phyloP scores from a whole-genome alignment of 495 filamentous ascomycete genomes.

The Zalerion maritima region DNA sequence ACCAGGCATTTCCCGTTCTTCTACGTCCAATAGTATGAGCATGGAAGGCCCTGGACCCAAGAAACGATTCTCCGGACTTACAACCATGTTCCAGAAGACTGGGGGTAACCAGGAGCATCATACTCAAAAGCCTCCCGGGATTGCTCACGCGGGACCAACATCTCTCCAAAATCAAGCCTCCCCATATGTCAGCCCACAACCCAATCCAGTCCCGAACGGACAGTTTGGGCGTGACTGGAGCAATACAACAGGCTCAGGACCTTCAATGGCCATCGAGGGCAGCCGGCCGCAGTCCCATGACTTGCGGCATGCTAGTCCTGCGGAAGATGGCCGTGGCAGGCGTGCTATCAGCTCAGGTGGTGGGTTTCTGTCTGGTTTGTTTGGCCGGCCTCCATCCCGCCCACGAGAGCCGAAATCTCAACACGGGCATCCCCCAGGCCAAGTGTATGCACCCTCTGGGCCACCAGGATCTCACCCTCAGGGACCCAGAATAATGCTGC shows the following conservation, averaged over 20 bases:
- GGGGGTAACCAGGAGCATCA: constrained; percentile 2
- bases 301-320: neutral
- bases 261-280: neutral
- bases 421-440: too few relatives aligned
- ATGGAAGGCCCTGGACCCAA: constrained; percentile 10
- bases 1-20: constrained; percentile 8
- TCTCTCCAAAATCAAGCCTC: constrained; percentile 5
- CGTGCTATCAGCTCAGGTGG: neutral
- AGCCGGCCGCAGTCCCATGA: constrained; percentile 1
- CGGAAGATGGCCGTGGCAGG: constrained; percentile 1
- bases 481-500: too few relatives aligned
- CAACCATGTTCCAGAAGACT: constrained; percentile 12
- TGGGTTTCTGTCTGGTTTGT: constrained; percentile 1
- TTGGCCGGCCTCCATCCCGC: too few relatives aligned
- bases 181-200: neutral
- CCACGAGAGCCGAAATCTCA: too few relatives aligned
- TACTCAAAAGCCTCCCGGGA: constrained; percentile 4
- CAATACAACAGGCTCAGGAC: neutral
- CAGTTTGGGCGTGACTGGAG: neutral
- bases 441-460: too few relatives aligned
- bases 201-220: neutral
- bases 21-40: constrained; percentile 9
- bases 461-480: too few relatives aligned
- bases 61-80: constrained; percentile 20
- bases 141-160: constrained; percentile 1